Conservation (phyloP, 768 basidiomycete species). For the Hypholoma sublateritium region DNA sequence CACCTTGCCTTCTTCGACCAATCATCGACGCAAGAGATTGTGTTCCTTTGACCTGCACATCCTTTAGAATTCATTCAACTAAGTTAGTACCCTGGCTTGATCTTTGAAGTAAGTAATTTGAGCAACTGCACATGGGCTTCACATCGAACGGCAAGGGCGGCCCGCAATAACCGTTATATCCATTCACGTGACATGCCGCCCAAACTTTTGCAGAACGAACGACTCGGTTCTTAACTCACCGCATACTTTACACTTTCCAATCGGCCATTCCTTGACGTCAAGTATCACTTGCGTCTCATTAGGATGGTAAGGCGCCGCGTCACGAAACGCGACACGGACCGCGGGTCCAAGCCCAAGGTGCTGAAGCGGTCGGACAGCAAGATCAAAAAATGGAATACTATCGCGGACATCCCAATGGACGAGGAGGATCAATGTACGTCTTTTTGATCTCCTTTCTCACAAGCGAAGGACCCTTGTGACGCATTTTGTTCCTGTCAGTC, state of each 20-base stretch:
- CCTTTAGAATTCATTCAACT: too few species aligned
- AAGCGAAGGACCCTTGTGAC: neutral
- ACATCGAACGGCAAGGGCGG: too few species aligned
- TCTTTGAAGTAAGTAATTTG: too few species aligned
- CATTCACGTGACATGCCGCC: too few species aligned
- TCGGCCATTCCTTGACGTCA: neutral
- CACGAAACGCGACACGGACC: constrained; percentile 30
- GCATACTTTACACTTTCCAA: neutral
- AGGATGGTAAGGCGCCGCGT: constrained; percentile 50
- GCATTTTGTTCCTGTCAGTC: constrained; percentile 42
- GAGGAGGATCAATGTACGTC: constrained; percentile 78
- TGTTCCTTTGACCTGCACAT: too few species aligned
- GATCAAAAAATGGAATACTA: constrained; percentile 66
- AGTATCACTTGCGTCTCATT: neutral
- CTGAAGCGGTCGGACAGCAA: constrained; percentile 50
- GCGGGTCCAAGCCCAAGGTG: constrained; percentile 41
- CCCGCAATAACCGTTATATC: too few species aligned
- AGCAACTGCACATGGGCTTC: too few species aligned
- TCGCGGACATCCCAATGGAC: constrained; percentile 70
- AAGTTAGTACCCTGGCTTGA: too few species aligned
- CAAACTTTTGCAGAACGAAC: too few species aligned
- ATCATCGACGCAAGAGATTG: too few species aligned
- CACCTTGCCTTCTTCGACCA: too few species aligned
- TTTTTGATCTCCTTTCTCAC: too few species aligned
- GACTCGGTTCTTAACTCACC: neutral